Conservation (phyloP, 2,329 filamentous ascomycete genomes). For the Diaporthe sp. region DNA sequence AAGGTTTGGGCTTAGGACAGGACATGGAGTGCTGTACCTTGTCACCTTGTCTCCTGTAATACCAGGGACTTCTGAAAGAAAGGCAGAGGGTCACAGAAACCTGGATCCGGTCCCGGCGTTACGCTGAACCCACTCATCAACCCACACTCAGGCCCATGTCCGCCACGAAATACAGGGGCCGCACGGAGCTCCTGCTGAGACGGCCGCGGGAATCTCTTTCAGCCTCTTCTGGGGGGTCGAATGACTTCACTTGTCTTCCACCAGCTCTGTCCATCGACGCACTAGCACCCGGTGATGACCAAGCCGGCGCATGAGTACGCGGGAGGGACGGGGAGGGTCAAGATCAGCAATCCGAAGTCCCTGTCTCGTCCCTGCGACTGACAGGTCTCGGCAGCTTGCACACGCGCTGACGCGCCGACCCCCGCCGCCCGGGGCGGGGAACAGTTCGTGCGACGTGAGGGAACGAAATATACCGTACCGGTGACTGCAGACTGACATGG, state of each 20-base stretch:
- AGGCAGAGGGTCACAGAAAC: neutral
- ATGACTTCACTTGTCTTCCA: neutral
- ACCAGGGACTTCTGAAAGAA: neutral
- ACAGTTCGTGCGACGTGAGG: constrained; percentile 19
- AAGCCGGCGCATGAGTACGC: constrained; percentile 2
- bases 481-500: constrained; percentile 8
- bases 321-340: neutral
- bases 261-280: neutral
- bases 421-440: constrained; percentile 6
- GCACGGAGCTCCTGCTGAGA: constrained; percentile 34
- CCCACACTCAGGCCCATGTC: constrained; percentile 18
- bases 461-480: constrained; percentile 2
- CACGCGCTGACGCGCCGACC: constrained; percentile 21
- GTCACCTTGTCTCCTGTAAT: neutral
- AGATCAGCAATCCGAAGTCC: constrained; percentile 16
- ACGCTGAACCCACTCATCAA: constrained; percentile 22
- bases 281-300: neutral
- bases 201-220: constrained; percentile 26
- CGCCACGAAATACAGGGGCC: constrained; percentile 35
- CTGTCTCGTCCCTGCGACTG: constrained; percentile 22
- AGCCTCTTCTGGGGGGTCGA: constrained; percentile 21
- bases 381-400: constrained; percentile 34
- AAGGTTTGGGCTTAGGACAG: neutral
- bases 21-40: neutral
- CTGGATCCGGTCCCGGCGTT: constrained; percentile 34